Base-by-base conservation (phyloP, 2,329 filamentous ascomycete genomes). In the Stagonosporopsis chrysanthemi region DNA sequence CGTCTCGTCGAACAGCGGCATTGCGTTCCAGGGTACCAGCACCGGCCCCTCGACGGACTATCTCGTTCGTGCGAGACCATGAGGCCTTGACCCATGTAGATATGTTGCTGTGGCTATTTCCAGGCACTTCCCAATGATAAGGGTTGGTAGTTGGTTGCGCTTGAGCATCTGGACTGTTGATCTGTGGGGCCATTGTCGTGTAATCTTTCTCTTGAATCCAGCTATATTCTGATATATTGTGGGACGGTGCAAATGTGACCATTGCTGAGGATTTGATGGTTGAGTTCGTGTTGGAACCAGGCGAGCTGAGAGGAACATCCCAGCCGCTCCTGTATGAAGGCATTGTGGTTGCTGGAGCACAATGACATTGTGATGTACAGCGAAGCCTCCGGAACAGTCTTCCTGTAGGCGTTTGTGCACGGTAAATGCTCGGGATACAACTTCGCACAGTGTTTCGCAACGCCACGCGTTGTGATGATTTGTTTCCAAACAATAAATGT, bases 121-220 rank as follows among this genome's bases (percentile, higher is more conserved):
- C 31, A 42, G 29, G n/a, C 4, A 8, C 39, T n/a, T 49, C 39
- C 48, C 44, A 56, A 17, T 56, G 48, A 19, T 43, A 56, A 4
- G 48, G 42, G 15, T 47, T 52, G 9, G 24, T 19, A 14, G 42
- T 52, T 33, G 54, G 54, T 19, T 47, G 36, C 12, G 39, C 29
- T 42, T 17, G 29, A 33, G 31, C n/a, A 43, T 31, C 17, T 9
- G 4, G 19, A 2, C 11, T n/a, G 8, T 33, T 17, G 6, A 15
- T 8, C 6, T 6, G 38, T 15, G 9, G 24, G 14, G 19, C 6
- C 19, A 6, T 44, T 15, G 6, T 8, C 17, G 28, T 15, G 28
- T 17, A 7, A 9, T 23, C 17, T 44, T 44, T 11, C 6, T 14
- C 17, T 17, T 23, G 17, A 8, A 23, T 2, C 14, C 12, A 15